Evolutionary conservation across 2,329 filamentous ascomycete species (phyloP), one percentile per base, ranked within the genome.

Genomic region (Epichloe festucae): DNA sequence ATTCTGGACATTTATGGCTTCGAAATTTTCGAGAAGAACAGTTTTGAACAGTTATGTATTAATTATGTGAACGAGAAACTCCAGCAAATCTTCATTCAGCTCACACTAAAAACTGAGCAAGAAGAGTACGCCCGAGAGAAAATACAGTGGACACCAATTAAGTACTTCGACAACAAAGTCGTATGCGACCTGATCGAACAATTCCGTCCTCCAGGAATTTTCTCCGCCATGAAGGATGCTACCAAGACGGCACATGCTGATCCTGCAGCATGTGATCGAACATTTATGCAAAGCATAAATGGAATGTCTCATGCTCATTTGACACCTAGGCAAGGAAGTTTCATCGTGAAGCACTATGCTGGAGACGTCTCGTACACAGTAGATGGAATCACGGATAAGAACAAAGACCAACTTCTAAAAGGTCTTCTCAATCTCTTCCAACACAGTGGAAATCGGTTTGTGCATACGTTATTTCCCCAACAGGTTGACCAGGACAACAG

Each of bases 11-110:
- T 98, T 59, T 98, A 98, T 66, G 93, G 93, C 2, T 98, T 98
- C 63, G 93, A 98, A 66, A 98, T 98, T 59, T 98, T 98, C 59
- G 93, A 98, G 66, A 93, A 91, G 72, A 98, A 98, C 73, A 96
- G 88, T 58, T 98, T 98, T 62, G 93, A 98, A 67, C 93, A 98
- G 70, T 80, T 98, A 7, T 98, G 93, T 71, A 98, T 98, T 77
- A 98, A 98, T 73, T 98, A 97, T 64, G 94, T 97, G 64, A 98
- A 98, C 69, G 93, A 98, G 71, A 98, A 98, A 70, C 74, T 98
- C 53, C 93, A 98, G 70, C 93, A 98, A 65, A 97, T 98, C 62
- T 98, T 98, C 66, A 98, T 98, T 59, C 93, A 98, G 68, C 75
- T 98, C 60, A 98, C 93, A 0, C 70, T 98, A 56, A 95, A 95